phyloP scores from a whole-genome alignment of 2,329 filamentous ascomycete species.

The Thermoascus crustaceus region DNA sequence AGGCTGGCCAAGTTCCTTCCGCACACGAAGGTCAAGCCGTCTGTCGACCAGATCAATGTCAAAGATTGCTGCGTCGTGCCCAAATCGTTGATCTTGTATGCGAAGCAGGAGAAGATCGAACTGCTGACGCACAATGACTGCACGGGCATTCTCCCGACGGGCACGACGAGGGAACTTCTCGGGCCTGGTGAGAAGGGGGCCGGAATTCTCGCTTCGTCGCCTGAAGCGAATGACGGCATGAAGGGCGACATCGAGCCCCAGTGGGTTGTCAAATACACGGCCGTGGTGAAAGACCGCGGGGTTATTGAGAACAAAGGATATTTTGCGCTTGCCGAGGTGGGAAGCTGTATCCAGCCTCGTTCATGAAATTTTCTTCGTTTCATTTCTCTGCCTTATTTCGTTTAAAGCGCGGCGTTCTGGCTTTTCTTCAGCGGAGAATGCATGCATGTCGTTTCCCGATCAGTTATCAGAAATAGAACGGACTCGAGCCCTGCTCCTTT shows the following conservation, averaged over 20 bases:
- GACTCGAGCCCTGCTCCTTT: neutral
- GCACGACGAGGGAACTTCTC: slow-evolving; percentile 75
- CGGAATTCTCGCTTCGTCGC: slow-evolving; percentile 61
- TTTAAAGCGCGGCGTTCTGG: slow-evolving; percentile 17
- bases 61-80: slow-evolving; percentile 94
- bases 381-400: slow-evolving; percentile 7
- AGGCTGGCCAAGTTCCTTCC: slow-evolving; percentile 71
- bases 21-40: slow-evolving; percentile 61
- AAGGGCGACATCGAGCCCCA: slow-evolving; percentile 73
- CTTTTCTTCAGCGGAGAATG: slow-evolving; percentile 6
- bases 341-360: slow-evolving; percentile 34
- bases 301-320: slow-evolving; percentile 99
- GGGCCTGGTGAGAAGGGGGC: slow-evolving; percentile 64
- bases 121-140: slow-evolving; percentile 90
- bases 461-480: no score
- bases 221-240: slow-evolving; percentile 47
- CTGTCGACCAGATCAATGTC: slow-evolving; percentile 92
- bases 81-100: slow-evolving; percentile 72
- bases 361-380: slow-evolving; percentile 14
- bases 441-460: slow-evolving; percentile 5
- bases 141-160: slow-evolving; percentile 78
- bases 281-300: slow-evolving; percentile 83
- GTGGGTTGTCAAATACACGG: slow-evolving; percentile 97
- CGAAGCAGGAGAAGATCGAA: slow-evolving; percentile 76
- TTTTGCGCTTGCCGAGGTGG: slow-evolving; percentile 75